phyloP scores from a whole-genome alignment of 768 basidiomycete genomes.

The Leccinum disarticulatum region DNA sequence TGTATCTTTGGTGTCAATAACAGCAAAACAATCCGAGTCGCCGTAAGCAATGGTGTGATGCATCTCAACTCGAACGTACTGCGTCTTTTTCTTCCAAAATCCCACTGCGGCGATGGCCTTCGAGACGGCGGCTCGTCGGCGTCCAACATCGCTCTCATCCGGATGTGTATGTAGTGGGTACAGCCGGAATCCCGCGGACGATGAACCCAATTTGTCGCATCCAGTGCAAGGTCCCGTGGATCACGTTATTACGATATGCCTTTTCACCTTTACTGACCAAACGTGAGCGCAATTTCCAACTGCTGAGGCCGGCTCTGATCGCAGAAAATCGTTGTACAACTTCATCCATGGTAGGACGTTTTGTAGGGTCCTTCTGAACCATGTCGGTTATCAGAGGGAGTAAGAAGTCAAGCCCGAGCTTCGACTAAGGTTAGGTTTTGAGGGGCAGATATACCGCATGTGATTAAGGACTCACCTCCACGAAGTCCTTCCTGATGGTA shows the following conservation, averaged over 20 bases:
- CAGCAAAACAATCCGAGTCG: no score
- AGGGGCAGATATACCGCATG: neutral
- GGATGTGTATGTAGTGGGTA: conserved; percentile 15
- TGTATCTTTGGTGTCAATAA: conserved; percentile 46
- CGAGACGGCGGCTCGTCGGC: conserved; percentile 65
- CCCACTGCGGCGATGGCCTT: conserved; percentile 91
- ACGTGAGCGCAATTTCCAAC: conserved; percentile 32
- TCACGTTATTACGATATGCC: neutral
- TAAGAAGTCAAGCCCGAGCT: conserved; percentile 32
- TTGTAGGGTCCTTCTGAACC: conserved; percentile 36
- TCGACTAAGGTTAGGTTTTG: neutral
- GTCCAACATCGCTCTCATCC: conserved; percentile 47
- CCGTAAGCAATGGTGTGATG: neutral
- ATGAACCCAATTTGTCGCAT: conserved; percentile 22
- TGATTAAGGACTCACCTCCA: neutral
- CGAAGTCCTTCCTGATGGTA: neutral
- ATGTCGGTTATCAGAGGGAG: conserved; percentile 36
- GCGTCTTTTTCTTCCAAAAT: conserved; percentile 83
- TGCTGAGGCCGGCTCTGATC: conserved; percentile 12
- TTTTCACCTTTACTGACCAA: conserved; percentile 9
- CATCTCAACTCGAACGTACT: conserved; percentile 40
- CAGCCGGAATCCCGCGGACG: conserved; percentile 14
- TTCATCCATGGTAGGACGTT: conserved; percentile 39
- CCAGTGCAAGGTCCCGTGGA: conserved; percentile 23
- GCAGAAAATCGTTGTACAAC: conserved; percentile 17